phyloP scores from a whole-genome alignment of 176 grass and related monocot genomes.

The Ananas comosus region DNA sequence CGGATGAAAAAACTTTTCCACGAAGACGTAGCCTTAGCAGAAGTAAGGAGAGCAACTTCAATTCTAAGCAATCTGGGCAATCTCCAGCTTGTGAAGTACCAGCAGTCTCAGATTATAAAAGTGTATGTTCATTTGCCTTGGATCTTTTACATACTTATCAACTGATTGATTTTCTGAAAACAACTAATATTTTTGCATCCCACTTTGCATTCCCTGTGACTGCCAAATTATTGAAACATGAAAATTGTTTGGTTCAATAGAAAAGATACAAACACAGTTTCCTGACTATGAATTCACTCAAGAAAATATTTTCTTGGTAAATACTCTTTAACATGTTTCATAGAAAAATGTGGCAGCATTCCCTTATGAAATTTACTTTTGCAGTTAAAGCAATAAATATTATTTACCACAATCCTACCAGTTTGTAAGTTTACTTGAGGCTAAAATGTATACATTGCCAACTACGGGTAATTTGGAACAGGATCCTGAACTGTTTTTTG shows the following conservation, averaged over 20 bases:
- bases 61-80: background rate
- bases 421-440: background rate
- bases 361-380: too few species aligned
- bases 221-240: too few species aligned
- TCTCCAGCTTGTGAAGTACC: slow-evolving; percentile 2
- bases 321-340: too few species aligned
- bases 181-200: background rate
- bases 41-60: background rate
- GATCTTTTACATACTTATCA: background rate
- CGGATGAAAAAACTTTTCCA: slow-evolving; percentile 8
- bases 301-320: too few species aligned
- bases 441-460: background rate
- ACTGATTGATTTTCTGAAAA: background rate
- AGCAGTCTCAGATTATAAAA: background rate
- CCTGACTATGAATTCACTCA: too few species aligned
- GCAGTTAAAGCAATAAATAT: too few species aligned
- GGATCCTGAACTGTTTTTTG: too few species aligned
- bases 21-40: background rate
- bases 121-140: background rate
- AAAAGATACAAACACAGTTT: too few species aligned
- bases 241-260: too few species aligned
- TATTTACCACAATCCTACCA: background rate
- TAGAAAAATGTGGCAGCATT: too few species aligned
- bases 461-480: too few species aligned
- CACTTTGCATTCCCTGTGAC: too few species aligned